Percentiles rank a stretch among this genome's conserved stretches.
Conservation (phyloP, 345 rosid genomes). For the Euphorbia lathyris region DNA sequence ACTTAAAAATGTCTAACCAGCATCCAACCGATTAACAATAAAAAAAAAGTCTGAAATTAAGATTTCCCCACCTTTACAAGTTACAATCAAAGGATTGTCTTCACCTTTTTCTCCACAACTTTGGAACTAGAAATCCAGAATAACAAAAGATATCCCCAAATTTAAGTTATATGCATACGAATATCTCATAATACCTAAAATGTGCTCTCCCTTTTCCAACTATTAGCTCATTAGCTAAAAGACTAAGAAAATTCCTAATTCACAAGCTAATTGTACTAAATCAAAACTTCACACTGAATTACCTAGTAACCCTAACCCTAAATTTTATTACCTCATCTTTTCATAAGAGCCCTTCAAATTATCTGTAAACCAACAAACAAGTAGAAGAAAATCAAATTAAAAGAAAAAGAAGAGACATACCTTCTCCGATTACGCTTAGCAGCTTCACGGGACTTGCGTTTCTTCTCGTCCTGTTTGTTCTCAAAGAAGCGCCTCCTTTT, state of each 20-base stretch:
- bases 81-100: not conserved
- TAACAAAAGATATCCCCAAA: not conserved
- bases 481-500: conserved; percentile 62
- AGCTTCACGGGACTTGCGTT: conserved; percentile 70
- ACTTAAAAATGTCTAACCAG: too few relatives aligned
- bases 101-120: not conserved
- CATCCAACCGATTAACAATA: too few relatives aligned
- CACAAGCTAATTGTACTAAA: too few relatives aligned
- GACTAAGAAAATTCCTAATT: too few relatives aligned
- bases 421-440: conserved; percentile 74
- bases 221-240: not conserved
- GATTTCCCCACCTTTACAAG: not conserved
- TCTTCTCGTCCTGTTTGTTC: conserved; percentile 74
- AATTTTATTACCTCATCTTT: too few relatives aligned
- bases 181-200: not conserved
- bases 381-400: not conserved
- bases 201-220: not conserved
- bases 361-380: too few relatives aligned
- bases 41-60: too few relatives aligned
- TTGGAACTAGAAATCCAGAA: not conserved
- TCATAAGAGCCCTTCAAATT: too few relatives aligned
- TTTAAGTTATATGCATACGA: not conserved
- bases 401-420: conserved; percentile 14
- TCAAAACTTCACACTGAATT: too few relatives aligned
- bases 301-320: too few relatives aligned